Conservation (phyloP, 2,329 filamentous ascomycete species). For the Aaosphaeria pasadenensis region DNA sequence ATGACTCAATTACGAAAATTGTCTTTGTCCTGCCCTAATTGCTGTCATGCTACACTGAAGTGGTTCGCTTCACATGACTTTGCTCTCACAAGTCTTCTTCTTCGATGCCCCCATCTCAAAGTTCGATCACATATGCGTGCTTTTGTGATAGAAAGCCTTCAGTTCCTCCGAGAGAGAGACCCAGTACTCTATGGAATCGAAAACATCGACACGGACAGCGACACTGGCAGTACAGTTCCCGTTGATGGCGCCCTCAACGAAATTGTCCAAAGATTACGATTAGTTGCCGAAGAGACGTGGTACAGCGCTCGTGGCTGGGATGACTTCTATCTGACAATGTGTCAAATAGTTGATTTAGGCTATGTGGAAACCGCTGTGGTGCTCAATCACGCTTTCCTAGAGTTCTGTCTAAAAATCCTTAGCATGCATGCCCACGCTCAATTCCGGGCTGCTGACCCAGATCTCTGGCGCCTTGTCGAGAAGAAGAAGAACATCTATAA, state of each 20-base stretch:
- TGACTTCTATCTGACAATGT: constrained; percentile 31
- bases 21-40: constrained; percentile 50
- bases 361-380: constrained; percentile 23
- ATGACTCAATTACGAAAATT: constrained; percentile 51
- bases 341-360: constrained; percentile 26
- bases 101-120: constrained; percentile 26
- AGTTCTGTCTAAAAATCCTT: constrained; percentile 27
- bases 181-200: constrained; percentile 24
- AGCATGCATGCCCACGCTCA: constrained; percentile 20
- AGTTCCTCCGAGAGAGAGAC: constrained; percentile 29
- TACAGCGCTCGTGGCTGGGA: constrained; percentile 31
- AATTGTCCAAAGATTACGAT: constrained; percentile 15
- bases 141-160: constrained; percentile 32
- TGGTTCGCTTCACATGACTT: constrained; percentile 59
- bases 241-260: constrained; percentile 15
- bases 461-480: constrained; percentile 26
- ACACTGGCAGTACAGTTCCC: constrained; percentile 10
- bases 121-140: constrained; percentile 25
- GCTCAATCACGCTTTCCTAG: constrained; percentile 23
- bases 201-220: constrained; percentile 23
- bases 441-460: constrained; percentile 11
- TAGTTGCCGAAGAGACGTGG: constrained; percentile 19
- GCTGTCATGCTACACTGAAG: constrained; percentile 58
- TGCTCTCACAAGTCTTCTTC: constrained; percentile 61
- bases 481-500: constrained; percentile 32